phyloP scores from a whole-genome alignment of 805 yeast species.

The Pichia scutulata region DNA sequence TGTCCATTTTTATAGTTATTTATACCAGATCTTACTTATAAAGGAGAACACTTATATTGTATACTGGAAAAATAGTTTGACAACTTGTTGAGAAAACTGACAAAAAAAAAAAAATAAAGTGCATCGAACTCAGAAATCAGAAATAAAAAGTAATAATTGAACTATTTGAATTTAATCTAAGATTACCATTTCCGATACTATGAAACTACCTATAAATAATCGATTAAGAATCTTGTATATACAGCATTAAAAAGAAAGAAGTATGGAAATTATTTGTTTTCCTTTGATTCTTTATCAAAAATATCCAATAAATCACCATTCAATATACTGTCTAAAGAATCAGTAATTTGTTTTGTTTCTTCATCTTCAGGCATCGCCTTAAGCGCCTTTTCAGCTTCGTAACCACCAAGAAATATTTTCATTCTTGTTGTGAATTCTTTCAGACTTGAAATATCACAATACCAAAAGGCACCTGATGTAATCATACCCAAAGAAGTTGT shows the following conservation, averaged over 20 bases:
- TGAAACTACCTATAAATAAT: too few species aligned
- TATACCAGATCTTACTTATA: too few species aligned
- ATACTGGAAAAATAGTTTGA: too few species aligned
- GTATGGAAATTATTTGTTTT: background rate
- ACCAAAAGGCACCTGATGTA: conserved; percentile 72
- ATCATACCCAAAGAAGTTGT: conserved; percentile 65
- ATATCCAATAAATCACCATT: conserved; percentile 8
- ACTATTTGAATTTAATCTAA: too few species aligned
- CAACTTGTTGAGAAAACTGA: too few species aligned
- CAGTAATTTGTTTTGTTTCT: conserved; percentile 51
- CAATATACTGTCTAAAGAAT: conserved; percentile 21
- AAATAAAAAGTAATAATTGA: too few species aligned
- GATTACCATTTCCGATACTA: too few species aligned
- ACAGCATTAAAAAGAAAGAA: background rate
- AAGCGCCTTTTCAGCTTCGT: conserved; percentile 43
- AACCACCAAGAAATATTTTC: conserved; percentile 63
- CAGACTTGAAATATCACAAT: conserved; percentile 59
- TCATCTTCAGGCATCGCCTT: conserved; percentile 45
- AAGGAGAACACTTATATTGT: too few species aligned
- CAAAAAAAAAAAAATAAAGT: too few species aligned
- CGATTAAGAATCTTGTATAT: background rate
- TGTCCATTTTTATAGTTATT: too few species aligned
- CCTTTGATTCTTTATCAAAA: conserved; percentile 2
- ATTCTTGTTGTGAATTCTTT: conserved; percentile 66
- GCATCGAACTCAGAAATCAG: too few species aligned